phyloP scores from a whole-genome alignment of 257 asterid genomes.

The Rhazya stricta region DNA sequence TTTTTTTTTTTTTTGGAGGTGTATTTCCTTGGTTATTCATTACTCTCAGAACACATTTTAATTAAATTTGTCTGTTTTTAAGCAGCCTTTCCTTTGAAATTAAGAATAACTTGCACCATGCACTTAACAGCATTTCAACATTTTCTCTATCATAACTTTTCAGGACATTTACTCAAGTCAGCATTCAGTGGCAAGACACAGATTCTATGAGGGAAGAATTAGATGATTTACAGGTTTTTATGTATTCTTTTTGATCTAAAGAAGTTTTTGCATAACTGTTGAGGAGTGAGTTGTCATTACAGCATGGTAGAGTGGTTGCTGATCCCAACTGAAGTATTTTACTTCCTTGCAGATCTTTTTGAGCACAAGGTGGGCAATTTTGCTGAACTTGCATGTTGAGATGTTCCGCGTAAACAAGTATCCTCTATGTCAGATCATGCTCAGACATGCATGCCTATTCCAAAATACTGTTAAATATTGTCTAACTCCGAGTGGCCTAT shows the following conservation, averaged over 20 bases:
- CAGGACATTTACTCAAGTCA: constrained; percentile 99
- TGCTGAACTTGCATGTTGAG: constrained; percentile 93
- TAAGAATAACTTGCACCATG: neutral
- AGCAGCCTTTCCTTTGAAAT: neutral
- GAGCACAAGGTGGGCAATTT: constrained; percentile 97
- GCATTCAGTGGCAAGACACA: constrained; percentile 99
- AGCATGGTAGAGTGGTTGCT: constrained; percentile 11
- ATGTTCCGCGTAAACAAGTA: constrained; percentile 99
- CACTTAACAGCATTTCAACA: neutral
- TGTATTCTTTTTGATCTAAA: constrained; percentile 8
- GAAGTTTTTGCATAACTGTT: constrained; percentile 5
- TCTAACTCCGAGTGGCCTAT: neutral
- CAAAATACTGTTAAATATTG: neutral
- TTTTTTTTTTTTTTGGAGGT: neutral
- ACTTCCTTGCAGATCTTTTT: constrained; percentile 72
- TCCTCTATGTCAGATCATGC: constrained; percentile 40
- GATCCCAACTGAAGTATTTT: constrained; percentile 14
- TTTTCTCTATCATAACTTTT: constrained; percentile 22
- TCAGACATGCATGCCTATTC: constrained; percentile 3
- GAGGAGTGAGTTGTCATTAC: neutral
- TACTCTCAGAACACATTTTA: neutral
- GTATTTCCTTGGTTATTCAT: neutral
- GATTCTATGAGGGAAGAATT: constrained; percentile 99
- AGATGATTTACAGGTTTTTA: constrained; percentile 86
- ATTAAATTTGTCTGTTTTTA: neutral